Evolutionary conservation across 2,329 filamentous ascomycete genomes (phyloP).

Genomic region (Ceratocystis colombiana): DNA sequence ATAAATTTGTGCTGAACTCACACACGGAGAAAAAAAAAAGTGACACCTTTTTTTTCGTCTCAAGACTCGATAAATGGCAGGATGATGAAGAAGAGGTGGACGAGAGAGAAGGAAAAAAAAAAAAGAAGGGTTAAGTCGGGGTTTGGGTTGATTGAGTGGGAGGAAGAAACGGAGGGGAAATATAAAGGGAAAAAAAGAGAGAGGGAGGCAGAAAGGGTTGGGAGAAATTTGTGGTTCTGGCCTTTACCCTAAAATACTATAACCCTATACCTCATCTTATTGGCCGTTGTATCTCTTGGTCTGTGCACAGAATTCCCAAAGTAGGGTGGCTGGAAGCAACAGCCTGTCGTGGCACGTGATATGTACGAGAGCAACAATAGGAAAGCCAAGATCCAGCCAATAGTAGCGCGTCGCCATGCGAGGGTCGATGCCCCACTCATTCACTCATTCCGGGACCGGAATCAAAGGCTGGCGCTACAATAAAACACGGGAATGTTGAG

Average conservation of each 20-base stretch:
- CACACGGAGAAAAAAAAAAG: not conserved
- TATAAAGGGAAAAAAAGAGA: constrained; percentile 20
- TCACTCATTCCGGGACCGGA: constrained; percentile 16
- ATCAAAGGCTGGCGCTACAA: constrained; percentile 17
- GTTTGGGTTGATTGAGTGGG: constrained; percentile 23
- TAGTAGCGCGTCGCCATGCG: constrained; percentile 14
- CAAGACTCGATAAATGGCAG: constrained; percentile 2
- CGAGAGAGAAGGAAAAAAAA: constrained; percentile 6
- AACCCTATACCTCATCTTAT: constrained; percentile 14
- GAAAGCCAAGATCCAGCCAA: constrained; percentile 2
- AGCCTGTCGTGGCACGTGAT: constrained; percentile 17
- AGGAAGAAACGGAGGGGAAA: not conserved
- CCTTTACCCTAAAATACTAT: constrained; percentile 24
- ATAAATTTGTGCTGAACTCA: not conserved
- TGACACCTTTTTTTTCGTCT: not conserved
- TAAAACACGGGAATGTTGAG: not conserved
- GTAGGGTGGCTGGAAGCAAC: constrained; percentile 13
- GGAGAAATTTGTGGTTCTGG: constrained; percentile 19
- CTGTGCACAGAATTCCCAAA: not conserved
- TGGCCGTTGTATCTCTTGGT: not conserved
- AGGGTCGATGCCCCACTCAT: constrained; percentile 21
- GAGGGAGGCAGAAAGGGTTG: constrained; percentile 25
- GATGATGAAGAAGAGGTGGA: not conserved
- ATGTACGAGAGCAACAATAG: not conserved
- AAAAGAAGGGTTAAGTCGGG: constrained; percentile 25